A percentile compares a stretch with the other conserved stretches of the same genome.
Conservation (phyloP, 257 asterid genomes). For the Lithospermum erythrorhizon region DNA sequence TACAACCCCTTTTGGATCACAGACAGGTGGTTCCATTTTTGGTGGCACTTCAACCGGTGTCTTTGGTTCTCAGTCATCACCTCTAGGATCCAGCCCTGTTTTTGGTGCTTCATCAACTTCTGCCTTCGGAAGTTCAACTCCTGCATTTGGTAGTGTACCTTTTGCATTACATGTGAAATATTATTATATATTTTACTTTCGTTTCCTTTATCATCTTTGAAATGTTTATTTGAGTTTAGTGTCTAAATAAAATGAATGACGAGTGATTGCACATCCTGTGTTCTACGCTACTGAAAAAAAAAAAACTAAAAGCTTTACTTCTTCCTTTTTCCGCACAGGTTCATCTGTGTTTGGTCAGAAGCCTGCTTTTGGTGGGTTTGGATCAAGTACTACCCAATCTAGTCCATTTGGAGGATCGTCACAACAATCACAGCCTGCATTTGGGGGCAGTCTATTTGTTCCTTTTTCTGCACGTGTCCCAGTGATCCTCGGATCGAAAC, state of each 20-base stretch:
- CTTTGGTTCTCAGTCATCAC: conserved; percentile 81
- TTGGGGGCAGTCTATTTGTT: conserved; percentile 76
- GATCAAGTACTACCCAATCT: conserved; percentile 58
- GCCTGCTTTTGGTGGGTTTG: conserved; percentile 88
- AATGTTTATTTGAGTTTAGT: neutral
- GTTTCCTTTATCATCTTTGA: neutral
- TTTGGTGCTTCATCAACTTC: conserved; percentile 96
- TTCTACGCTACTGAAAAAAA: neutral
- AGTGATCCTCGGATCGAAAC: too few relatives aligned
- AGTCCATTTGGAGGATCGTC: conserved; percentile 84
- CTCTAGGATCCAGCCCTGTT: conserved; percentile 73
- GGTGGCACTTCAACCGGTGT: conserved; percentile 92
- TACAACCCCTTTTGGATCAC: conserved; percentile 77
- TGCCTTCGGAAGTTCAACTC: conserved; percentile 72
- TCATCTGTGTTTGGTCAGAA: conserved; percentile 70
- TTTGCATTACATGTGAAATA: conserved; percentile 34
- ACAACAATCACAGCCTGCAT: conserved; percentile 94
- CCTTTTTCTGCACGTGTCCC: too few relatives aligned
- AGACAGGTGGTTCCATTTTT: conserved; percentile 75
- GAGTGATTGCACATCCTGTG: too few relatives aligned
- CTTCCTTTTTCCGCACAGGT: conserved; percentile 21
- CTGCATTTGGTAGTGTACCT: conserved; percentile 65
- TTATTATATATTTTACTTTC: neutral
- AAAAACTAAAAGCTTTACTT: neutral
- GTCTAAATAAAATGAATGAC: neutral